Evolutionary conservation across 352 stramenopile species (phyloP), one percentile per base, ranked within the genome.

Genomic region (Globisporangium alternatum): DNA sequence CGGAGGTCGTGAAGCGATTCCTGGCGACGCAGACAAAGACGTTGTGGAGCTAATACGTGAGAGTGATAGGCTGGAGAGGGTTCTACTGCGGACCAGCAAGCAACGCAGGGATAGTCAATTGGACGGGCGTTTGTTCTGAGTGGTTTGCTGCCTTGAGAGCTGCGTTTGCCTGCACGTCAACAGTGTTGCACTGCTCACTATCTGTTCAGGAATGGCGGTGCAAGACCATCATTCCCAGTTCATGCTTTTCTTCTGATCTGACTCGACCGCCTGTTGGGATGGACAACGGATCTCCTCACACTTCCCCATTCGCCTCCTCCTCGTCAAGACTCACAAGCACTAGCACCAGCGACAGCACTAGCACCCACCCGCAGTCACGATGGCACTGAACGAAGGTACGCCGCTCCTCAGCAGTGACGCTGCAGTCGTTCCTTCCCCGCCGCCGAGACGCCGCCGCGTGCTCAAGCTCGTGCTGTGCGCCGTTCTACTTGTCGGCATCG

Each of bases 1-100:
- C 53, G 17, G 19, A 47, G 35, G 31, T 59, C 35, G 33, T 44
- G 21, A 59, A 54, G 39, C 56, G 44, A 12, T 54, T 62, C 56
- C 56, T 54, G 28, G 41, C 5, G 10, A 43, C 56, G 56, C 8
- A 62, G 22, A 62, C 41, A 7, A 39, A 33, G 41, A 54, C 53
- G 39, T 12, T 54, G 13, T 62, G 56, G 56, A 62, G 53, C 48
- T 55, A 33, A 54, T 10, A 28, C 25, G 25, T 28, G 25, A 28
- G 25, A 28, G 25, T 28, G 25, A 28, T 28, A 28, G 25, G 25
- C 25, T 28, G 25, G 25, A 28, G 25, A 28, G 25, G 2, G 25
- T 28, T 28, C 25, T 2, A 28, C 25, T 28, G 25, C 25, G 25
- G 25, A 28, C 25, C 25, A 28, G 25, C 25, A 28, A 28, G 25